Conservation (phyloP, 2,329 filamentous ascomycete species). For the Hypoxylon sp. region DNA sequence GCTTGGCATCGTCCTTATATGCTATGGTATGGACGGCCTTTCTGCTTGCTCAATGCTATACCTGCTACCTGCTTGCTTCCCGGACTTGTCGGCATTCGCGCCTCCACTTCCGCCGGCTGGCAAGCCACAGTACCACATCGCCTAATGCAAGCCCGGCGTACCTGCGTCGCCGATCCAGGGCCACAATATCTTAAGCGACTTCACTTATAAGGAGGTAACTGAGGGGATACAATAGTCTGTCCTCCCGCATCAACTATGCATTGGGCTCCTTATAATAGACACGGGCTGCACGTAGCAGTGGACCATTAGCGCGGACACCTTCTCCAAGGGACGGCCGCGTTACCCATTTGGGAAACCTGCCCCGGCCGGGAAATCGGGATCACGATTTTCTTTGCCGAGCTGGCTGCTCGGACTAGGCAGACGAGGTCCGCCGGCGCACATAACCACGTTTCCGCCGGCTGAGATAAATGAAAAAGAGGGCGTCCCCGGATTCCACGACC, state of each 20-base stretch:
- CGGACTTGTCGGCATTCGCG: conserved; percentile 31
- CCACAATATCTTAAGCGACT: conserved; percentile 13
- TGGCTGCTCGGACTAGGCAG: conserved; percentile 27
- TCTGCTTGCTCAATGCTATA: conserved; percentile 11
- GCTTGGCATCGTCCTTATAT: conserved; percentile 41
- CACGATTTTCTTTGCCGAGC: conserved; percentile 31
- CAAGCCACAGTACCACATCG: conserved; percentile 30
- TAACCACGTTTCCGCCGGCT: conserved; percentile 37
- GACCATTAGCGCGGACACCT: conserved; percentile 26
- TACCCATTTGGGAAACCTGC: conserved; percentile 38
- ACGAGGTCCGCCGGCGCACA: conserved; percentile 37
- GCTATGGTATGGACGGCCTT: conserved; percentile 1
- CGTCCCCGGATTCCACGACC: conserved; percentile 19
- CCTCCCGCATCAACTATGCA: conserved; percentile 29
- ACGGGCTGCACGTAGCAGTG: conserved; percentile 18
- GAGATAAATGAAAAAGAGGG: conserved; percentile 10
- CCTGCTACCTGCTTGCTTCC: neutral
- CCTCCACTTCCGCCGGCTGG: conserved; percentile 39
- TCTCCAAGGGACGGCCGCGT: conserved; percentile 21
- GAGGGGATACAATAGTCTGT: conserved; percentile 13
- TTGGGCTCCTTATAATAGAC: conserved; percentile 22
- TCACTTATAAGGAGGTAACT: conserved; percentile 24
- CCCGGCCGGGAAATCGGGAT: conserved; percentile 43
- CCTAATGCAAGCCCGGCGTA: conserved; percentile 40
- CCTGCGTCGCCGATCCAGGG: conserved; percentile 43